Percentiles rank a stretch among this genome's conserved stretches.
Conservation (phyloP, 352 stramenopile species). For the Phytopythium aichiense region DNA sequence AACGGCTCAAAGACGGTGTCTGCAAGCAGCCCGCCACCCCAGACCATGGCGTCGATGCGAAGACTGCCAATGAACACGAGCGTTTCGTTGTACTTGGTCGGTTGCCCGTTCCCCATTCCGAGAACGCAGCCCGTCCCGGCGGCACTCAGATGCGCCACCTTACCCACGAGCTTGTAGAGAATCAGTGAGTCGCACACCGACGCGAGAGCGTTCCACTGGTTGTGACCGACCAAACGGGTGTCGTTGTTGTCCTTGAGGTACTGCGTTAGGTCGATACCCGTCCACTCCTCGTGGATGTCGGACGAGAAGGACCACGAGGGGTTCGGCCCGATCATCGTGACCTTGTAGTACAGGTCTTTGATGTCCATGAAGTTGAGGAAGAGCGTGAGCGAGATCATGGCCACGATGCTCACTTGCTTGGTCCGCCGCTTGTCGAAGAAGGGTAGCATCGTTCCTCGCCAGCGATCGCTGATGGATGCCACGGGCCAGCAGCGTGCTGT, state of each 20-base stretch:
- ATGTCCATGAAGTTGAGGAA: constrained; percentile 25
- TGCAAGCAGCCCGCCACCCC: constrained; percentile 13
- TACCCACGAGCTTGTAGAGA: constrained; percentile 12
- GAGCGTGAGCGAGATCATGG: constrained; percentile 20
- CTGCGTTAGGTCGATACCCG: constrained; percentile 15
- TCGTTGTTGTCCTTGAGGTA: constrained; percentile 12
- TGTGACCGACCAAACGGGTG: constrained; percentile 7
- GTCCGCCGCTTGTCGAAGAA: constrained; percentile 1
- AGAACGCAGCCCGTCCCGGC: constrained; percentile 14
- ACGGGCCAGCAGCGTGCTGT: background rate
- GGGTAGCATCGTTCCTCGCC: background rate
- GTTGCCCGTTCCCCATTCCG: background rate
- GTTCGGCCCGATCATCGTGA: constrained; percentile 17
- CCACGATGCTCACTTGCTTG: constrained; percentile 16
- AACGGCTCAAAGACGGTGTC: constrained; percentile 12
- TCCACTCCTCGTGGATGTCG: constrained; percentile 15
- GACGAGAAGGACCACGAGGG: constrained; percentile 14
- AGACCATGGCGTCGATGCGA: constrained; percentile 14
- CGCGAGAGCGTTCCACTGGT: constrained; percentile 23
- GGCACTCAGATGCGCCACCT: constrained; percentile 15
- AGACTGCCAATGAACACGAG: constrained; percentile 17
- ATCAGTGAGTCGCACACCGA: constrained; percentile 16
- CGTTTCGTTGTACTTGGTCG: constrained; percentile 12
- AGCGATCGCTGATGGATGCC: background rate
- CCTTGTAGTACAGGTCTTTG: constrained; percentile 24